Evolutionary conservation across 257 asterid genomes (phyloP), one percentile per base, ranked within the genome.

Genomic region (Cordia subcordata): DNA sequence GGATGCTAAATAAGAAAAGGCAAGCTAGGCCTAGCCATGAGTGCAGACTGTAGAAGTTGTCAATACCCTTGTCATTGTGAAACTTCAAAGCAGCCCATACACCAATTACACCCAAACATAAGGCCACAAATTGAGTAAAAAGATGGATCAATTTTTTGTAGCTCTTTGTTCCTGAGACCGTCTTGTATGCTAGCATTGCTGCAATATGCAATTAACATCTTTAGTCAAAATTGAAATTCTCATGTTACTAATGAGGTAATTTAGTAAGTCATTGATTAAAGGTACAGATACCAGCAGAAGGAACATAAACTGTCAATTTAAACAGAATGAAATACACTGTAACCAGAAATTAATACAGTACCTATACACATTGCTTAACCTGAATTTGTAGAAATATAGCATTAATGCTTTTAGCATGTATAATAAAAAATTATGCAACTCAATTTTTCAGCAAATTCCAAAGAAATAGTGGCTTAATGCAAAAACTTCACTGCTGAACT

Each of bases 121-220:
- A 79, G 51, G 94, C 87, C 61, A 80, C 13, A 74, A 67, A 82
- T 61, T 85, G 96, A 62, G 88, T 67, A 55, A 71, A 55, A 64
- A 88, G 86, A 76, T 88, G 98, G 67, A 91, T 85, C 49, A 70
- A 52, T 68, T 91, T 88, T 64, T 73, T 80, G 69, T 74, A 74
- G 62, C 17, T 61, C 58, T 88, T 88, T 13, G 94, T 83, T 66
- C 98, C 95, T 5, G 98, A 58, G 15, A 83, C 64, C 10, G 90
- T 85, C 80, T 88, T 91, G 86, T 91, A 91, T 6, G 83, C 95
- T 67, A 91, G 78, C 84, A 91, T 77, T 54, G 94, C 96, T 91
- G 85, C 79, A 81, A 55, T 58, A 66, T 42, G 47, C 47, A 42
- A 10, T 2, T 11, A 42, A 42, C 47, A 27, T 27, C 35, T 27